phyloP scores from a whole-genome alignment of 805 yeast genomes.

The Saccharomyces cerevisiae region DNA sequence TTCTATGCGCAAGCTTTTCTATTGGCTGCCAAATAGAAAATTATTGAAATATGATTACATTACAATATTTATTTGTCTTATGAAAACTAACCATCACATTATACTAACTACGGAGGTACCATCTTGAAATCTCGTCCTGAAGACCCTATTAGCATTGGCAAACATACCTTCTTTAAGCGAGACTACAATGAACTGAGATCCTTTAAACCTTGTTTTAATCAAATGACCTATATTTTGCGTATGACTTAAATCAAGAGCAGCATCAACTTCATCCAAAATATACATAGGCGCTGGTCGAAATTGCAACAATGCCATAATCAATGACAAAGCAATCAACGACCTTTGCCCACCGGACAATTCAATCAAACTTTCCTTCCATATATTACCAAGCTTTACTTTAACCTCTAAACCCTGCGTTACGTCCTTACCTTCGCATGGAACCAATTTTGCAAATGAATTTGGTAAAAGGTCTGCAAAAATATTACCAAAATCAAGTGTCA shows the following conservation, averaged over 20 bases:
- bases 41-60: not conserved
- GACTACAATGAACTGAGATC: constrained; percentile 93
- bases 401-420: constrained; percentile 88
- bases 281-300: constrained; percentile 99
- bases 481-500: constrained; percentile 79
- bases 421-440: constrained; percentile 69
- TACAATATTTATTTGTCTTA: not conserved
- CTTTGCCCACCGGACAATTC: constrained; percentile 97
- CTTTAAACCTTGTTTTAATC: constrained; percentile 89
- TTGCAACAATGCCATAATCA: constrained; percentile 84
- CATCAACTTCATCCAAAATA: constrained; percentile 95
- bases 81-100: constrained; percentile 32
- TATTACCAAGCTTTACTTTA: constrained; percentile 77
- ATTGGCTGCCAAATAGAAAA: not conserved
- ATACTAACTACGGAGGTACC: constrained; percentile 89
- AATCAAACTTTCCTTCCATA: constrained; percentile 93
- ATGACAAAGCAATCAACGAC: constrained; percentile 83
- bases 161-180: constrained; percentile 97
- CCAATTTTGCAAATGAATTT: constrained; percentile 81
- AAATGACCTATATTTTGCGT: constrained; percentile 96
- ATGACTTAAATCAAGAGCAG: constrained; percentile 93
- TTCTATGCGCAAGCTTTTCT: not conserved
- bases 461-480: constrained; percentile 86
- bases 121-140: constrained; percentile 89
- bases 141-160: constrained; percentile 90